Conservation (phyloP, 2,329 filamentous ascomycete species). For the Xylariaceae sp. region DNA sequence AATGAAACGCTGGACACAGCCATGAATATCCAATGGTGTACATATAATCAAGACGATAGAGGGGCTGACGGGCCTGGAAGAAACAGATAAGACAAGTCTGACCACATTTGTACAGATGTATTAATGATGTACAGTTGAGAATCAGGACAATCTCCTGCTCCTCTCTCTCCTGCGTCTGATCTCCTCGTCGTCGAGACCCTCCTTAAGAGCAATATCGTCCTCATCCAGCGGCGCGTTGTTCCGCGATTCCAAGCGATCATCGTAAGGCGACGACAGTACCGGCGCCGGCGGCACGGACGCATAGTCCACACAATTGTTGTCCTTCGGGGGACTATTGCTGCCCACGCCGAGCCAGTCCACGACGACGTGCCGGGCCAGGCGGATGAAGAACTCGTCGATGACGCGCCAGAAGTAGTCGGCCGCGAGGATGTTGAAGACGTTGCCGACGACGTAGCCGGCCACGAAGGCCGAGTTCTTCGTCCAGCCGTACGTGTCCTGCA, state of each 20-base stretch:
- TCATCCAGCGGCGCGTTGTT: slow-evolving; percentile 6
- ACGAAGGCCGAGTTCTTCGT: slow-evolving; percentile 13
- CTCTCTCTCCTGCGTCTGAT: slow-evolving; percentile 3
- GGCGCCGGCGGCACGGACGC: slow-evolving; percentile 7
- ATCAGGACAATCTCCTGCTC: no score
- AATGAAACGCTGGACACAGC: no score
- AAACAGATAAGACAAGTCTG: no score
- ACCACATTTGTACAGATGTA: no score
- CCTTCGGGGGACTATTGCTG: slow-evolving; percentile 7
- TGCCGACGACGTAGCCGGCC: slow-evolving; percentile 12
- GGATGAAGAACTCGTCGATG: slow-evolving; percentile 13
- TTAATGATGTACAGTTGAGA: no score
- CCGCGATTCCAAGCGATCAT: slow-evolving; percentile 6
- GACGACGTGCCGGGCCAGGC: slow-evolving; percentile 12
- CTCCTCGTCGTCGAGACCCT: slow-evolving; percentile 3
- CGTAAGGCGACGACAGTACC: slow-evolving; percentile 4
- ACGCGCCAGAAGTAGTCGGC: slow-evolving; percentile 15
- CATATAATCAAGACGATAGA: no score
- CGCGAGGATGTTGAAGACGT: slow-evolving; percentile 13
- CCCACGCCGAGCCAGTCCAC: slow-evolving; percentile 13
- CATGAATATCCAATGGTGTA: no score
- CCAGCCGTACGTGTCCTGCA: slow-evolving; percentile 12
- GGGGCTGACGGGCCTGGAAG: no score
- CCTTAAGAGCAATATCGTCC: slow-evolving; percentile 11
- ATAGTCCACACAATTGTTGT: slow-evolving; percentile 9